Evolutionary conservation across 306 rosid species (phyloP).

Genomic region (Neltuma alba): DNA sequence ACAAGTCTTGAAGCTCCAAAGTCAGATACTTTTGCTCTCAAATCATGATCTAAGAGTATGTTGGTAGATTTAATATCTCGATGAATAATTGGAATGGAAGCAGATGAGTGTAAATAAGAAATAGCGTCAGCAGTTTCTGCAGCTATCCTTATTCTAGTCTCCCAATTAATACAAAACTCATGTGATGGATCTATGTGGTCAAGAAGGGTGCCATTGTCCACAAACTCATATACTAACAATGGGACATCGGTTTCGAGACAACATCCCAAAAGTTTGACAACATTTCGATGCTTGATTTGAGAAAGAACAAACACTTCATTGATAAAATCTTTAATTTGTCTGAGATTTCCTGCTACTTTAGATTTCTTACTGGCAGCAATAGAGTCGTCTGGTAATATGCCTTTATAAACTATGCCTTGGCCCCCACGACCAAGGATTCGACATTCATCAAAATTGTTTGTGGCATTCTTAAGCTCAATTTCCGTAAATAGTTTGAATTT

Average conservation of each 20-base stretch:
- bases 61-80: too few relatives aligned
- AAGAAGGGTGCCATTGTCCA: background rate
- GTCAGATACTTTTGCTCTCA: background rate
- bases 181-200: background rate
- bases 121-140: background rate
- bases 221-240: background rate
- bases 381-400: background rate
- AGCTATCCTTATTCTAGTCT: background rate
- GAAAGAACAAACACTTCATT: background rate
- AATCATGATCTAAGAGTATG: background rate
- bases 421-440: background rate
- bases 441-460: background rate
- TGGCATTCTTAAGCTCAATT: background rate
- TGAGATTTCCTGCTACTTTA: background rate
- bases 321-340: background rate
- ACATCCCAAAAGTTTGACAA: background rate
- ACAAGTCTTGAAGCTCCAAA: background rate
- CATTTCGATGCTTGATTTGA: background rate
- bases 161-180: background rate
- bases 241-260: background rate
- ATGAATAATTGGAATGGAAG: background rate
- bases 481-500: background rate
- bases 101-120: background rate
- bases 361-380: background rate
- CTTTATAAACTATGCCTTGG: background rate